Base-by-base conservation (phyloP, 331 rosid species). In the Prunus yedoensis region DNA sequence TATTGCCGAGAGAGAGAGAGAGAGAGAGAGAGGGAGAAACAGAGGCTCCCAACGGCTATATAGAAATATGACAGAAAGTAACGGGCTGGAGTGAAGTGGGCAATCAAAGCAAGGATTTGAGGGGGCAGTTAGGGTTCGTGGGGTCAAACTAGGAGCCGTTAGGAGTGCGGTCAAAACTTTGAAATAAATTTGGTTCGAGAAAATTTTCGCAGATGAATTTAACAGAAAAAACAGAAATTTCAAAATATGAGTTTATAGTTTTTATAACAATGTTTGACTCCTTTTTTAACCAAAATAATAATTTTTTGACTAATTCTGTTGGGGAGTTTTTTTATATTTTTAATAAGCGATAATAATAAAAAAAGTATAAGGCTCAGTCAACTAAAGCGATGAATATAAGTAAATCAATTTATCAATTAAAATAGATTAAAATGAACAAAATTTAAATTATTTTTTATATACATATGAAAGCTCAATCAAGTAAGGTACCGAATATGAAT, bases 1-100 rank as follows among this genome's bases (percentile, higher is more conserved):
- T 14, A 11, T 4, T 10, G 7, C 0, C 30, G 5, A 1, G 17
- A 65, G 58, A 52, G 43, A 38, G 43, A 35, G 43, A 5, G 66
- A 28, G 58, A 77, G 25, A 3, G 59, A 59, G 65, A 67, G 61
- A 23, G 25, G 25, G 25, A 64, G 49, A 53, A 35, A 38, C 53
- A 68, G 73, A 67, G 50, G 54, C 43, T 68, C 56, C 71, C 72
- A 89, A 87, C 89, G 91, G 89, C 83, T 83, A 85, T 81, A 69
- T 73, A 66, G 8, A 38, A 2, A 18, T 13, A 6, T 0, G 70
- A 11, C 45, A n/a, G 58, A 23, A 14, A 43, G n/a, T 43, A 12
- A 15, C 43, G 62, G 61, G 14, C 49, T 8, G 69, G 32, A 47
- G 61, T 30, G 27, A 56, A 66, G 77, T 35, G 57, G 18, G 35